Evolutionary conservation across 495 filamentous ascomycete genomes (phyloP), one percentile per base, ranked within the genome.

Genomic region (Annulohypoxylon moriforme): DNA sequence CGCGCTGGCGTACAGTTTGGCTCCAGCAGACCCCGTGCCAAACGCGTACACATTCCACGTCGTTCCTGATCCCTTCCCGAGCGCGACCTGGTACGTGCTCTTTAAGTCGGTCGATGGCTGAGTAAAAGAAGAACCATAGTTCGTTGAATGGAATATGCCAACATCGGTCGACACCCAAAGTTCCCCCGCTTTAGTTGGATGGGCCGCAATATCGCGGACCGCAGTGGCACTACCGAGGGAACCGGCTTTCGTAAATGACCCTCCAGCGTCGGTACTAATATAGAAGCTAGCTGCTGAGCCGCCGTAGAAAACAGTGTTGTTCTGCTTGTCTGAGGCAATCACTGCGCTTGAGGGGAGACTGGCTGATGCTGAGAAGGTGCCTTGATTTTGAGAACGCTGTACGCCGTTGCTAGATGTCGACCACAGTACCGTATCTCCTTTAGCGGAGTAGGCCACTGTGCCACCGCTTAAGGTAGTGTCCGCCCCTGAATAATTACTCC

Each of bases 381-480:
- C 69, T 40, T 80, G 78, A 55, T 80, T 61, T 52, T 81, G 76
- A 10, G 84, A 85, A 33, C 79, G 78, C 47, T 82, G 74, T 3
- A 84, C 80, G 9, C 83, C 82, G 24, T 68, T 71, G 44, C 74
- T 79, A 25, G 75, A 59, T 0, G 82, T 78, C 3, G 81, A 83
- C 82, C 84, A 86, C 9, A 89, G 59, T 10, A 88, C 79, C 3
- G 83, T 87, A 68, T 83, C 82, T 2, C 79, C 88, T 13, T 86
- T 78, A 3, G 85, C 84, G 2, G 85, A 87, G 70, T 85, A 82
- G 2, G 86, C 86, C 4, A 86, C 80, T 1, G 80, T 80, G 57
- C 87, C 87, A 40, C 84, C 77, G 31, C 73, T 75, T 52, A 79
- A 76, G 46, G 66, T 77, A 27, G 72, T 80, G 42, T 81, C 78